Conservation (phyloP, 1,284 basidiomycete species). For the Sporisorium graminicola region DNA sequence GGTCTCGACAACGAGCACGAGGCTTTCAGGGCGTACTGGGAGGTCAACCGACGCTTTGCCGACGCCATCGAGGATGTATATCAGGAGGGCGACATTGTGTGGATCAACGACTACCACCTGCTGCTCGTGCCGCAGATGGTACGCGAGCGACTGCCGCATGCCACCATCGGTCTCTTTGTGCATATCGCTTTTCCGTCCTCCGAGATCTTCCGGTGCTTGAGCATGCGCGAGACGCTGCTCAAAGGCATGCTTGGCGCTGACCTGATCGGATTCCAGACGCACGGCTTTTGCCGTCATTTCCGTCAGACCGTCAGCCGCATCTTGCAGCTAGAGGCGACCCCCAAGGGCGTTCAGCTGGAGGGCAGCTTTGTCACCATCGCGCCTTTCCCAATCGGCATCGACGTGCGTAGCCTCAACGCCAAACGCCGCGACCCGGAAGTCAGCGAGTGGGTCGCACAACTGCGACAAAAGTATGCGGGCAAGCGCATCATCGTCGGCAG, state of each 20-base stretch:
- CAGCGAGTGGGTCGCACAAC: constrained; percentile 80
- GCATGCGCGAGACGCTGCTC: constrained; percentile 74
- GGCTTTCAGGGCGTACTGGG: constrained; percentile 81
- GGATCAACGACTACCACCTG: constrained; percentile 76
- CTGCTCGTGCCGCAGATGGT: constrained; percentile 84
- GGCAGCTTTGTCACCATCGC: constrained; percentile 81
- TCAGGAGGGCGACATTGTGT: constrained; percentile 83
- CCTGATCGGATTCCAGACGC: constrained; percentile 85
- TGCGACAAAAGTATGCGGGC: constrained; percentile 82
- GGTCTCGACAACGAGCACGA: constrained; percentile 82
- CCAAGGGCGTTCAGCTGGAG: constrained; percentile 80
- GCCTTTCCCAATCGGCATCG: constrained; percentile 90
- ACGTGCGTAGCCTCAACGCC: constrained; percentile 78
- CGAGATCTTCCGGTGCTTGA: constrained; percentile 87
- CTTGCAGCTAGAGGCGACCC: constrained; percentile 82
- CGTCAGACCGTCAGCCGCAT: constrained; percentile 84
- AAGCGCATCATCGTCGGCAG: constrained; percentile 87
- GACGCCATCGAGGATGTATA: constrained; percentile 80
- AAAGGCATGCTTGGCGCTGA: constrained; percentile 81
- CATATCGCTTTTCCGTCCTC: constrained; percentile 89
- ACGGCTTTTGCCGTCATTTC: constrained; percentile 73
- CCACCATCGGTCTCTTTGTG: constrained; percentile 87
- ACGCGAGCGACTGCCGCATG: constrained; percentile 75
- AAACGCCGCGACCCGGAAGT: constrained; percentile 84
- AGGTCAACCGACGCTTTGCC: constrained; percentile 86